Base-by-base conservation (phyloP, 2,329 filamentous ascomycete genomes). In the Aschersonia sp. region DNA sequence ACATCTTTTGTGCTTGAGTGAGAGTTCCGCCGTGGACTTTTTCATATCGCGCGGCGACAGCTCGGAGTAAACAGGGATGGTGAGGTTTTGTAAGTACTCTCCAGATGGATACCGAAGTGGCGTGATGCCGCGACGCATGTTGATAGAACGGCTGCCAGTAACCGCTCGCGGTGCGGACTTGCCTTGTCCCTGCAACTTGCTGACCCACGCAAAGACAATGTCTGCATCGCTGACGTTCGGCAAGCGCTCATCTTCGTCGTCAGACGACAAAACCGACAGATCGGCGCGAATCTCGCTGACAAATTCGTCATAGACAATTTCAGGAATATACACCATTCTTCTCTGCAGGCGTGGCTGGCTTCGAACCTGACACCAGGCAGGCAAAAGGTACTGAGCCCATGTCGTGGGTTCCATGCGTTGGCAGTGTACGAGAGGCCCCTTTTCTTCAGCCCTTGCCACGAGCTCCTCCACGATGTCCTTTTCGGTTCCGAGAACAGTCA, bases 321-420 rank as follows among this genome's bases (percentile, higher is more conserved):
- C 45, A 12, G 50, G 50, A 28, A 51, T 47, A n/a, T 47, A 49
- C 29, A 51, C 47, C 45, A 49, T 51, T 41, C 50, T 48, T 30
- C 38, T 43, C 30, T 51, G 47, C 40, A 43, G 20, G 5, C 42
- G 32, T 12, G 45, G 35, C 3, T 45, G 40, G 3, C 28, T 49
- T 41, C 47, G 42, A 35, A 45, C 46, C 31, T 35, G 38, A 42
- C 42, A 47, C 45, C 50, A 47, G 4, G 40, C 35, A 5, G 45
- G 30, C 10, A 51, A 12, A 4, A 29, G 9, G 31, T 9, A 40
- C 30, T 43, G 47, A 2, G 43, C 20, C n/a, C 40, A 30, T 9
- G 42, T 45, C 20, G 31, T 9, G 10, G 42, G 30, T 5, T 38
- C n/a, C 30, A 31, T 4, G 29, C 28, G 7, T 31, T 30, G 30